Percentiles rank a stretch among this genome's conserved stretches.
Evolutionary conservation across 352 stramenopile species (phyloP).

Genomic region (Globisporangium recalcitrans): DNA sequence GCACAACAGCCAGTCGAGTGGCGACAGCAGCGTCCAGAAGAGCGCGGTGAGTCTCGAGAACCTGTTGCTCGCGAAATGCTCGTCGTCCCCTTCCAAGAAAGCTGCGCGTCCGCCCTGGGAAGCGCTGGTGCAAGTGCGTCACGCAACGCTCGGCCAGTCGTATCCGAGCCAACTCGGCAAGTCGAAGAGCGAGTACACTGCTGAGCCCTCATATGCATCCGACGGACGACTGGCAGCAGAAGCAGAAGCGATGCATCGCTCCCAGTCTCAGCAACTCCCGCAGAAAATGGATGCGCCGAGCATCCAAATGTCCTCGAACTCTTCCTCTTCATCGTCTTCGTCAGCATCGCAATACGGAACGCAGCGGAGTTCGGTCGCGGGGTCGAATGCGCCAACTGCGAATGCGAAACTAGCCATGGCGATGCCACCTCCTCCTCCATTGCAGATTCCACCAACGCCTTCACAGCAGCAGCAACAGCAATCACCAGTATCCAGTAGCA

Average conservation of each 20-base stretch:
- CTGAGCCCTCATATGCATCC: neutral
- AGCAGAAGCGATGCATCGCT: neutral
- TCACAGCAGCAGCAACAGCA: conserved; percentile 1
- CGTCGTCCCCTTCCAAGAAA: conserved; percentile 65
- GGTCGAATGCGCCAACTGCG: neutral
- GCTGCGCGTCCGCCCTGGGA: conserved; percentile 66
- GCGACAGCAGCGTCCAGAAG: conserved; percentile 37
- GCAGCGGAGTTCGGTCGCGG: neutral
- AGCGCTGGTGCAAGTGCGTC: conserved; percentile 63
- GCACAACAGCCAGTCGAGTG: conserved; percentile 37
- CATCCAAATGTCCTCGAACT: neutral
- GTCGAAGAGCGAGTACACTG: conserved; percentile 8
- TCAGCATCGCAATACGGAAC: neutral
- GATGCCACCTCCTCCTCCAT: neutral
- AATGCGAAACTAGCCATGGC: neutral
- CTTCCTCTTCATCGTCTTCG: neutral
- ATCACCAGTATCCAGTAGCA: conserved; percentile 11
- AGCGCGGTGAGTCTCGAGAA: conserved; percentile 63
- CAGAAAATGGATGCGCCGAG: neutral
- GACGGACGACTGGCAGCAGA: neutral
- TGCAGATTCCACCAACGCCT: neutral
- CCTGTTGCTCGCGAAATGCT: conserved; percentile 66
- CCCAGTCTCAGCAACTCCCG: conserved; percentile 8
- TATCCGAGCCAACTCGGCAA: conserved; percentile 10
- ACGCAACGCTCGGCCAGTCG: conserved; percentile 36